phyloP scores from a whole-genome alignment of 192 early-diverging fungal species.

The Coemansia sp. region DNA sequence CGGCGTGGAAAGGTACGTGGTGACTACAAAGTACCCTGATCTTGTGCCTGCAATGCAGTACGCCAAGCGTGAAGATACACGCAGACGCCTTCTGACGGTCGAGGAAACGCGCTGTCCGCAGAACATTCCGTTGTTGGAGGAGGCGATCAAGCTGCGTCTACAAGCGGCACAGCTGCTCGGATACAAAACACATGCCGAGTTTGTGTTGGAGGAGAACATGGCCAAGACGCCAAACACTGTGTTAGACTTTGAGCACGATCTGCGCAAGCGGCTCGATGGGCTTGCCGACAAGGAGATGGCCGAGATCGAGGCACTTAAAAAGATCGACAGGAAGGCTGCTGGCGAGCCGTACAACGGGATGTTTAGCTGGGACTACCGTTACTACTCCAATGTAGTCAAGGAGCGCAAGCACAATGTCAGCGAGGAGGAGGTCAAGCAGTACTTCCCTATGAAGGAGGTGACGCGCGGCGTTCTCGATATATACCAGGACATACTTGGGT shows the following conservation, averaged over 20 bases:
- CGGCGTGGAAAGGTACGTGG: slow-evolving; percentile 60
- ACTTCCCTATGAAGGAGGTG: slow-evolving; percentile 67
- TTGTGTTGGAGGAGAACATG: slow-evolving; percentile 78
- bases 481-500: slow-evolving; percentile 70
- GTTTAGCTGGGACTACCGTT: slow-evolving; percentile 73
- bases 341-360: slow-evolving; percentile 61
- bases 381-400: slow-evolving; percentile 72
- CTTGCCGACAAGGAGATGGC: slow-evolving; percentile 64
- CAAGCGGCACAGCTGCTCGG: slow-evolving; percentile 65
- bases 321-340: slow-evolving; percentile 46
- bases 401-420: slow-evolving; percentile 71
- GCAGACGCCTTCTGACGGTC: slow-evolving; percentile 49
- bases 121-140: slow-evolving; percentile 63
- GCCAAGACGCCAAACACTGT: slow-evolving; percentile 69
- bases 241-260: slow-evolving; percentile 64
- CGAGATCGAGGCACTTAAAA: slow-evolving; percentile 68
- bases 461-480: slow-evolving; percentile 71
- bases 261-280: slow-evolving; percentile 58
- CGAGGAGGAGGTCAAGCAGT: slow-evolving; percentile 75
- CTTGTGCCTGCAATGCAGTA: slow-evolving; percentile 48
- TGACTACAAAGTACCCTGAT: slow-evolving; percentile 75
- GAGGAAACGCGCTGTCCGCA: slow-evolving; percentile 60
- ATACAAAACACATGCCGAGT: slow-evolving; percentile 69
- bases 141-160: slow-evolving; percentile 58
- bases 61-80: slow-evolving; percentile 56